Evolutionary conservation across 352 stramenopile species (phyloP), one percentile per base, ranked within the genome.

Genomic region (Phytophthora cajani): DNA sequence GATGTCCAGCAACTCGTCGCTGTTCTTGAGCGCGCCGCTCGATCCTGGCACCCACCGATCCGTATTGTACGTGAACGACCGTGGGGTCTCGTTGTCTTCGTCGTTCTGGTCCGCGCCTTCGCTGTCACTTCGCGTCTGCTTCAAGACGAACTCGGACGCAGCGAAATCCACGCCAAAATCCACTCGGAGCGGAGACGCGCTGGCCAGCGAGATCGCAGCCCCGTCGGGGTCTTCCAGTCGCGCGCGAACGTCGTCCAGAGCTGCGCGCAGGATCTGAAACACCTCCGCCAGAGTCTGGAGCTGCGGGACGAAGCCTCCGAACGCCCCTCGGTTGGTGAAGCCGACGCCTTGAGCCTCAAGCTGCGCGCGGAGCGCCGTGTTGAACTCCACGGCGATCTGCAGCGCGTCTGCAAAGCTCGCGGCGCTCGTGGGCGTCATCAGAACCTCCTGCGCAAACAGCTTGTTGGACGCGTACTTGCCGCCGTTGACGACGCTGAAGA

Each of bases 401-500:
- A 91, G 57, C 7, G 87, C 85, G 58, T 93, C 85, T 2, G 72
- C 71, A 51, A 92, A 93, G 40, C 59, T 92, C 23, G 53, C 69
- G 2, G 83, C 84, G 42, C 82, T 90, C 6, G 77, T 76, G 0
- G 87, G 87, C 0, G 62, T 64, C 40, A 92, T 58, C 16, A 92
- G 66, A 11, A 95, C 78, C 36, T 95, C 87, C 42, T 91, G 82
- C 3, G 79, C 72, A 53, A 82, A 89, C 3, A 94, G 77, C 54
- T 91, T 89, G 72, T 84, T 93, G 30, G 86, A 89, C 46, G 76
- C 83, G 59, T 84, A 80, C 25, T 64, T 75, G 23, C 81, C 85
- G n/a, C 74, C 84, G 50, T 95, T 92, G 38, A 92, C 60, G 21
- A 95, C 57, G 42, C 84, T 93, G 17, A 95, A 90, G 3, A 90